Evolutionary conservation across 2,329 filamentous ascomycete species (phyloP).

Genomic region (Fusarium sp.): DNA sequence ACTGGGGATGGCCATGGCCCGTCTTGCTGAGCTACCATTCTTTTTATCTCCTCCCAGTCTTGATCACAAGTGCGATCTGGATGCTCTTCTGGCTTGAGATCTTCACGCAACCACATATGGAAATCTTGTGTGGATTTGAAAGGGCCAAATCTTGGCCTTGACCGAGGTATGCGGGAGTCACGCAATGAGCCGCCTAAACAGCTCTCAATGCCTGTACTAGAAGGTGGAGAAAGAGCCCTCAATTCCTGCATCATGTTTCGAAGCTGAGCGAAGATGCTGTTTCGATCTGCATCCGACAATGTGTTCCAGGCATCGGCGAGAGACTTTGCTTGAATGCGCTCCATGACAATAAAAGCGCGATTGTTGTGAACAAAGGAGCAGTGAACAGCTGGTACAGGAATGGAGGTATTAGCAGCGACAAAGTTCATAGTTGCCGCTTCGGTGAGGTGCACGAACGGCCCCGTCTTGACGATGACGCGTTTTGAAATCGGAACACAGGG

Average conservation of each 20-base stretch:
- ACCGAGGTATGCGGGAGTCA: conserved; percentile 47
- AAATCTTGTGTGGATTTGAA: conserved; percentile 52
- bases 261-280: conserved; percentile 42
- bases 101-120: conserved; percentile 51
- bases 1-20: not conserved
- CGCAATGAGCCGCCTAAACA: conserved; percentile 47
- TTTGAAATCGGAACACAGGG: conserved; percentile 43
- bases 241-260: conserved; percentile 43
- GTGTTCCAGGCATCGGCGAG: conserved; percentile 34
- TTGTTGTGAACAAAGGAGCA: conserved; percentile 55
- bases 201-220: conserved; percentile 39
- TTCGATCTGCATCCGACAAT: conserved; percentile 18
- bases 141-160: conserved; percentile 47
- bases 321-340: conserved; percentile 47
- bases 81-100: conserved; percentile 44
- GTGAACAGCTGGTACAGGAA: conserved; percentile 41
- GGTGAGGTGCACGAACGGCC: conserved; percentile 33
- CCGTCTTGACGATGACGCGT: conserved; percentile 45
- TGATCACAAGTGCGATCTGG: conserved; percentile 30
- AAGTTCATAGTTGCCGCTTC: conserved; percentile 44
- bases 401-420: conserved; percentile 36
- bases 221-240: conserved; percentile 38
- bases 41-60: conserved; percentile 49
- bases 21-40: conserved; percentile 46
- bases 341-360: conserved; percentile 62